Evolutionary conservation across 1,284 basidiomycete genomes (phyloP).

Genomic region (Inonotus obliquus): DNA sequence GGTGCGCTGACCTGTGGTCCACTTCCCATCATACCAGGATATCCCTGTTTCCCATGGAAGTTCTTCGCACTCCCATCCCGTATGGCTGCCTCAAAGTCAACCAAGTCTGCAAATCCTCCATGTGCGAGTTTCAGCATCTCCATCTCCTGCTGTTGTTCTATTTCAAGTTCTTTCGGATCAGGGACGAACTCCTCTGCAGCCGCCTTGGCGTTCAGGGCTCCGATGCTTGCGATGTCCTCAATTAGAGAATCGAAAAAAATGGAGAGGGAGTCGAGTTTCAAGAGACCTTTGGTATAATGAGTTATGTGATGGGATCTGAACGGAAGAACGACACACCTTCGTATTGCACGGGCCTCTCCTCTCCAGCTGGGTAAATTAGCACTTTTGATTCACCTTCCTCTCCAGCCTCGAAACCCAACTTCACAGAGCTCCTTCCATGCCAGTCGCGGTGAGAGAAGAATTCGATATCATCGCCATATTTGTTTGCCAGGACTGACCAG

Average conservation of each 20-base stretch:
- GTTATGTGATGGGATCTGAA: not conserved
- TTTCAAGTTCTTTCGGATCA: slow-evolving; percentile 41
- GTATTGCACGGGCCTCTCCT: slow-evolving; percentile 48
- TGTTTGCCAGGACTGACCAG: slow-evolving; percentile 82
- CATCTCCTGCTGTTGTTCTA: slow-evolving; percentile 45
- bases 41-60: slow-evolving; percentile 42
- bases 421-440: slow-evolving; percentile 50
- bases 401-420: slow-evolving; percentile 50
- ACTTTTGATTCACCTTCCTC: slow-evolving; percentile 59
- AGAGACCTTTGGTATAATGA: slow-evolving; percentile 39
- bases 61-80: slow-evolving; percentile 39
- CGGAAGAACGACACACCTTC: slow-evolving; percentile 41
- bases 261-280: slow-evolving; percentile 59
- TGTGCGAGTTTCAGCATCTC: slow-evolving; percentile 48
- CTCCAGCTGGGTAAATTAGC: slow-evolving; percentile 57
- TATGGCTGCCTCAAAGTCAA: slow-evolving; percentile 50
- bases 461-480: slow-evolving; percentile 59
- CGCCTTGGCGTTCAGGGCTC: slow-evolving; percentile 34
- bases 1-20: slow-evolving; percentile 9
- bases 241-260: slow-evolving; percentile 65
- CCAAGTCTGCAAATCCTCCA: slow-evolving; percentile 43
- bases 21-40: slow-evolving; percentile 40
- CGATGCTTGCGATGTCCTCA: slow-evolving; percentile 57
- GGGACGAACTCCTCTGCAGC: slow-evolving; percentile 37
- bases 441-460: slow-evolving; percentile 70